Percentiles rank a stretch among this genome's conserved stretches.
Conservation (phyloP, 495 filamentous ascomycete genomes). For the Trypethelium eluteriae region DNA sequence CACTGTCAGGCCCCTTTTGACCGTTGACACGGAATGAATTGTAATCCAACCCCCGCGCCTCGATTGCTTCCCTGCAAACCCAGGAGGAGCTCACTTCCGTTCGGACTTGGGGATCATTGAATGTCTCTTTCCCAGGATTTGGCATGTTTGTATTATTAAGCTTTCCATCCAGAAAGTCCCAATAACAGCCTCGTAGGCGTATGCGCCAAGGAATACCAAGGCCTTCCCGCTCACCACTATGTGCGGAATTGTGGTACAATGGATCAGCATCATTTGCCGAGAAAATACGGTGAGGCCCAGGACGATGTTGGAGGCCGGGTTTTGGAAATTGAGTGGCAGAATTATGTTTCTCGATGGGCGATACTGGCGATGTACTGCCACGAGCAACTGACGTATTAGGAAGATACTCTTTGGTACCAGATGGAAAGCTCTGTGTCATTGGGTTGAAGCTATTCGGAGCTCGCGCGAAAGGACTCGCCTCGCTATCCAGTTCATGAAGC, state of each 20-base stretch:
- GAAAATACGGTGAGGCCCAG: neutral
- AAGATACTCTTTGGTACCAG: neutral
- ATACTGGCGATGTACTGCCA: neutral
- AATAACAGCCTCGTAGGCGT: neutral
- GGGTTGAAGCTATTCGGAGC: conserved; percentile 3
- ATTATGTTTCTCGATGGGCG: neutral
- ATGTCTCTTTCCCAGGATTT: neutral
- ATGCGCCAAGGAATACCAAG: conserved; percentile 8
- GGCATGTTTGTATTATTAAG: conserved; percentile 4
- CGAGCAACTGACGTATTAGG: conserved; percentile 1
- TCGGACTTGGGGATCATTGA: neutral
- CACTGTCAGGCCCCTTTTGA: neutral
- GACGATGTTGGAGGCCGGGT: neutral
- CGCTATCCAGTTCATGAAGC: neutral
- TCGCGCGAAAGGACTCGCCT: neutral
- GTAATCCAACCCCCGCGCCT: neutral
- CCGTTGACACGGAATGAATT: neutral
- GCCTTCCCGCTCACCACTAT: neutral
- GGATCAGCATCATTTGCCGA: conserved; percentile 10
- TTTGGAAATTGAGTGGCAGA: neutral
- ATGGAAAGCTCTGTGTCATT: neutral
- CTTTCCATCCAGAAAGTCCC: conserved; percentile 7
- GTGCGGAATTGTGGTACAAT: neutral
- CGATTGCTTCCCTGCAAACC: conserved; percentile 4
- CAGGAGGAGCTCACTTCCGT: conserved; percentile 8